phyloP scores from a whole-genome alignment of 192 early-diverging fungal species.

The Umbelopsis sp. region DNA sequence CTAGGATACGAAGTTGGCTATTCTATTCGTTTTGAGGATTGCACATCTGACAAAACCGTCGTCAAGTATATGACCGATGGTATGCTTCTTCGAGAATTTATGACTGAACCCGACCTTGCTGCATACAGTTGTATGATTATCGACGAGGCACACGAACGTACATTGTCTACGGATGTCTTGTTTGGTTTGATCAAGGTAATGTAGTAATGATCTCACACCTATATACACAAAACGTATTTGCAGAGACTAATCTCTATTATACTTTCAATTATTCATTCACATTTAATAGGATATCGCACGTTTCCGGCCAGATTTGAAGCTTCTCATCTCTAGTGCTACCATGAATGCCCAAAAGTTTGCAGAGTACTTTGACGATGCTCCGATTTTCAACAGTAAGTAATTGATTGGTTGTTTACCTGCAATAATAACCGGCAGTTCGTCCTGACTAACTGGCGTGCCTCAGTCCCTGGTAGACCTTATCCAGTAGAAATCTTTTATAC shows the following conservation, averaged over 20 bases:
- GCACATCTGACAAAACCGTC: constrained; percentile 91
- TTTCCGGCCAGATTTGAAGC: constrained; percentile 89
- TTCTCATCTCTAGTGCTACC: constrained; percentile 96
- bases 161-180: constrained; percentile 93
- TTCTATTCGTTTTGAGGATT: constrained; percentile 98
- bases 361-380: constrained; percentile 92
- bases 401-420: not conserved
- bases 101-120: constrained; percentile 93
- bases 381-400: constrained; percentile 76
- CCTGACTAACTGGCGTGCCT: not conserved
- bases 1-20: constrained; percentile 95
- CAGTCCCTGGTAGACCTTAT: constrained; percentile 86
- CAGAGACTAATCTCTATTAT: no score
- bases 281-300: constrained; percentile 80
- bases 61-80: constrained; percentile 99
- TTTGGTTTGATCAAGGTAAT: constrained; percentile 89
- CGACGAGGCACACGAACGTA: constrained; percentile 98
- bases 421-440: no score
- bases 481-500: constrained; percentile 96
- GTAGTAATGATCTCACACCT: not conserved
- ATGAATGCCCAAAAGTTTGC: constrained; percentile 98
- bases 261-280: no score
- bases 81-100: constrained; percentile 95
- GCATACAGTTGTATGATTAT: constrained; percentile 94
- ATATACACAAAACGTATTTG: not conserved